These are phyloP conservation scores for Phytophthora palmivora DNA, from an alignment of 352 stramenopile species.

Conservation along the genomic window DNA sequence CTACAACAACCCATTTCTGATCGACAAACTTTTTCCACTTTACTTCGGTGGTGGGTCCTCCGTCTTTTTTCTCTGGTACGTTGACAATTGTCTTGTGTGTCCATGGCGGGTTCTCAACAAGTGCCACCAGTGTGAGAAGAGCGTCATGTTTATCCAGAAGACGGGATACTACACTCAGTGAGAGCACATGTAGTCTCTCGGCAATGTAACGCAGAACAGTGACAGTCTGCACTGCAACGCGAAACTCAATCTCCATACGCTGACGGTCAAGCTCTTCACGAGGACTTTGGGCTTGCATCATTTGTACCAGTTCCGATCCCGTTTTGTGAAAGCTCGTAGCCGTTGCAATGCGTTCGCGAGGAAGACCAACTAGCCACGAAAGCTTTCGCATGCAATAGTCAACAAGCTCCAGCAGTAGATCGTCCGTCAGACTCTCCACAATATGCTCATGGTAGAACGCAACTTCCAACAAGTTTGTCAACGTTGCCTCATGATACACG, in stretches of 20 bases:
- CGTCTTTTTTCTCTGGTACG: constrained; percentile 4
- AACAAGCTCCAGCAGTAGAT: constrained; percentile 92
- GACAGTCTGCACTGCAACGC: constrained; percentile 85
- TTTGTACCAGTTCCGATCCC: constrained; percentile 69
- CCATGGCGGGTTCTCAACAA: constrained; percentile 97
- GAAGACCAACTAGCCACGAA: constrained; percentile 77
- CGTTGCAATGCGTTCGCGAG: constrained; percentile 59
- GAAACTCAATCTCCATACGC: constrained; percentile 88
- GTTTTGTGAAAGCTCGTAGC: constrained; percentile 79
- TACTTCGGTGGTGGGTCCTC: constrained; percentile 32
- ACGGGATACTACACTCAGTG: constrained; percentile 89
- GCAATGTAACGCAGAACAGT: constrained; percentile 91
- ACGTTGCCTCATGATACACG: constrained; percentile 91
- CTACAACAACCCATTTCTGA: constrained; percentile 92
- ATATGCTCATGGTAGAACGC: constrained; percentile 92
- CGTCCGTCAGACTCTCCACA: constrained; percentile 87
- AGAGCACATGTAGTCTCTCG: constrained; percentile 89
- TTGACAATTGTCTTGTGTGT: constrained; percentile 76
- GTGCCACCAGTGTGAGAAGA: constrained; percentile 89
- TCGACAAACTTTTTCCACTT: constrained; percentile 94
- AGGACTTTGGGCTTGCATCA: constrained; percentile 64
- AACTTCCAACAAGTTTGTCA: constrained; percentile 91
- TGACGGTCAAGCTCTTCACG: constrained; percentile 74
- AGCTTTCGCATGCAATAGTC: constrained; percentile 94
- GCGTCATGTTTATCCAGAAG: constrained; percentile 97